A percentile compares a stretch with the other conserved stretches of the same genome.
These are phyloP conservation scores for Saprolegnia diclina DNA, from an alignment of 352 stramenopile species.

Conservation along the genomic window DNA sequence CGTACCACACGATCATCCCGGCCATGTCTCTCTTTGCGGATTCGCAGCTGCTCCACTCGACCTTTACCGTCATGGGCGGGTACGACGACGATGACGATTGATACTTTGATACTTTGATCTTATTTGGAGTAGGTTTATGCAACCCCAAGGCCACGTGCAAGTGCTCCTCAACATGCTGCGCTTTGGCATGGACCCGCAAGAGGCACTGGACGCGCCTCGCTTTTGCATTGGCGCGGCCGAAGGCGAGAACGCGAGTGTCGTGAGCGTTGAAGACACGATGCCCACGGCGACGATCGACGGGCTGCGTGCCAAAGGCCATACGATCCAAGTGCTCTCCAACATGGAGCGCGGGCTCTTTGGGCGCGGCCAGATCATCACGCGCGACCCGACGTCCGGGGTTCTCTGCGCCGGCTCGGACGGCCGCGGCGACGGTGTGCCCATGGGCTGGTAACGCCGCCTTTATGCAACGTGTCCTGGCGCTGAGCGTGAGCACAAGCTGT, in stretches of 20 bases:
- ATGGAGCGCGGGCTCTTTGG: conserved; percentile 54
- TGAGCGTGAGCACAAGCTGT: no score
- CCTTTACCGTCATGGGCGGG: conserved; percentile 83
- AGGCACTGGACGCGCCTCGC: conserved; percentile 88
- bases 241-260: conserved; percentile 56
- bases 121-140: conserved; percentile 88
- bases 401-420: conserved; percentile 94
- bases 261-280: conserved; percentile 84
- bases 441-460: conserved; percentile 46
- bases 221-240: conserved; percentile 90
- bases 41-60: conserved; percentile 88
- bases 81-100: neutral
- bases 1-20: conserved; percentile 99
- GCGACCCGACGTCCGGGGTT: conserved; percentile 75
- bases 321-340: conserved; percentile 38
- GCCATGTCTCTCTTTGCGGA: conserved; percentile 85
- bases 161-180: conserved; percentile 88
- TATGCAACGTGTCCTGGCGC: no score
- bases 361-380: conserved; percentile 80
- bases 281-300: conserved; percentile 53
- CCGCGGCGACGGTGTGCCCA: conserved; percentile 90
- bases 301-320: conserved; percentile 76
- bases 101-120: neutral
- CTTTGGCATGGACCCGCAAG: conserved; percentile 78
- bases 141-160: conserved; percentile 96